Base-by-base conservation (phyloP, 2,329 filamentous ascomycete species). In the Ophiostoma angusticollis region DNA sequence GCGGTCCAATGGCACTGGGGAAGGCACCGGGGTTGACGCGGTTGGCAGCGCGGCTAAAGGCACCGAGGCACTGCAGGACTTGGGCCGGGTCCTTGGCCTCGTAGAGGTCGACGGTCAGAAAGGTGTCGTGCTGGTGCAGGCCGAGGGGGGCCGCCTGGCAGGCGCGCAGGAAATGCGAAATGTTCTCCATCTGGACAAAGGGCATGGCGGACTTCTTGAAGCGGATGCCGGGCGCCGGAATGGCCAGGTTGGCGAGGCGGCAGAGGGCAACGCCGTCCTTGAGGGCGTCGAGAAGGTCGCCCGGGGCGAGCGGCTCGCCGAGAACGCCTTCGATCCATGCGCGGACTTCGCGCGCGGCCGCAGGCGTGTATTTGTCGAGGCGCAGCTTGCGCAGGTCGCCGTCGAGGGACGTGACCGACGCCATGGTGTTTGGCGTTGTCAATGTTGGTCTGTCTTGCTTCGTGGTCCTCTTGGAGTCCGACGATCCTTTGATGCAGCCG, bases 121-220 rank as follows among this genome's bases (percentile, higher is more conserved):
- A 98, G 49, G 87, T 78, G 60, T 98, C 91, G 64, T 98, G 91
- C 32, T 87, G 79, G 42, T 84, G 86, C 43, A 98, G 76, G 59
- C 79, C 87, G 37, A 98, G 67, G 1, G 91, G 91, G 19, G 83
- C 75, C 36, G 74, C 67, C 60, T 94, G 84, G 65, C 87, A 93
- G 44, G 85, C 86, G 53, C 75, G 78, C 39, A 98, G 75, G 62
- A 95, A 98, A 55, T 93, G 84, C 5, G 87, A 93, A 54, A 98
- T 95, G 58, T 98, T 98, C 60, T 98, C 91, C 87, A 96, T 96
- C 61, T 98, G 91, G 29, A 96, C 89, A 57, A 98, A 98, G 0
- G 91, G 91, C 89, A 96, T 96, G 29, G 77, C 64, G 1, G 87
- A 94, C 55, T 80, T 70, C 63, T 96, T 96, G 72, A 82, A 96